These are phyloP conservation scores for Nicotiana otophora DNA, from an alignment of 257 asterid genomes.

Conservation along the genomic window DNA sequence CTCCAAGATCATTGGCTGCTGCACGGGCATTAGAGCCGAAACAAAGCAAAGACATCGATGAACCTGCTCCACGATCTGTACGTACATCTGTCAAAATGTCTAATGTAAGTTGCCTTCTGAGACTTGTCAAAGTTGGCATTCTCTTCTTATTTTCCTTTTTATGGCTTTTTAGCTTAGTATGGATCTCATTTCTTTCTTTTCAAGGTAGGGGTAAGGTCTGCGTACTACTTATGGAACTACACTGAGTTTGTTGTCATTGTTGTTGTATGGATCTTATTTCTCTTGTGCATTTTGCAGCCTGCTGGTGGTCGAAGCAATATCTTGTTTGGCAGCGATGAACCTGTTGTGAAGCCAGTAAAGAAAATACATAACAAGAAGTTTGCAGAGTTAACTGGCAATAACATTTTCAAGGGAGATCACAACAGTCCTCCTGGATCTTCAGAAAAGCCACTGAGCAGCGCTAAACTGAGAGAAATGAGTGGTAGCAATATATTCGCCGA, in stretches of 20 bases:
- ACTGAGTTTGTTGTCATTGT: too few relatives aligned
- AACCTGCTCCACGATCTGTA: conserved; percentile 65
- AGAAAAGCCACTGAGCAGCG: conserved; percentile 70
- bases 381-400: conserved; percentile 74
- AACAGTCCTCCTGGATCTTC: conserved; percentile 50
- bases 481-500: conserved; percentile 77
- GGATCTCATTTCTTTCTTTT: too few relatives aligned
- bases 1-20: conserved; percentile 49
- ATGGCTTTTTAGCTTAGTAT: too few relatives aligned
- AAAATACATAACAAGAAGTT: conserved; percentile 68
- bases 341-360: conserved; percentile 50
- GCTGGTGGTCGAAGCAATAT: conserved; percentile 93
- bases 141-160: too few relatives aligned
- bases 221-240: too few relatives aligned
- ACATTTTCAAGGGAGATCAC: conserved; percentile 74
- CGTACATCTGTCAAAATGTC: conserved; percentile 93
- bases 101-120: conserved; percentile 50
- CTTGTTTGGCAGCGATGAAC: conserved; percentile 57
- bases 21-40: conserved; percentile 41
- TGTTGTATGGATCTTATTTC: background rate
- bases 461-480: conserved; percentile 83
- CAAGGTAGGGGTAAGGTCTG: too few relatives aligned
- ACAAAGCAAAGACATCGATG: conserved; percentile 55
- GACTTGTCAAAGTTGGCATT: background rate
- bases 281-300: conserved; percentile 42